Evolutionary conservation across 345 rosid genomes (phyloP).

Genomic region (Eucalyptus rudis): DNA sequence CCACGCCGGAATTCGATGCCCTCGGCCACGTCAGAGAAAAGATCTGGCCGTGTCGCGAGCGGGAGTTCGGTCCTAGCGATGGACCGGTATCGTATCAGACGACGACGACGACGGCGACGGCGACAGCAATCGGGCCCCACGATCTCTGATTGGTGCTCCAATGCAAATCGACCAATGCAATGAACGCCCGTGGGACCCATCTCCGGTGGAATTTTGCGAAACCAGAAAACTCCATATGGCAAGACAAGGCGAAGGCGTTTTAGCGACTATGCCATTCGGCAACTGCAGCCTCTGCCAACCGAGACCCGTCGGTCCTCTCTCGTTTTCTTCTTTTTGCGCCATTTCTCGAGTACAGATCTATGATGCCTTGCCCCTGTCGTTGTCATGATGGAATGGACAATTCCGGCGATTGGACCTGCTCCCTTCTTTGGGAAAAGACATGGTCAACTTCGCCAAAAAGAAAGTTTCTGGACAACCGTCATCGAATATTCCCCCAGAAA

Average conservation of each 20-base stretch:
- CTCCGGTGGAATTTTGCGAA: fast-evolving
- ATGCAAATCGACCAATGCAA: background rate
- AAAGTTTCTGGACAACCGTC: background rate
- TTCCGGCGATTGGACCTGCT: background rate
- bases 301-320: background rate
- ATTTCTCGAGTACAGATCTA: background rate
- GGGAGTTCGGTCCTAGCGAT: background rate
- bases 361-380: background rate
- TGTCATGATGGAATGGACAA: background rate
- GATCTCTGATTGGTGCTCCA: background rate
- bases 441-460: background rate
- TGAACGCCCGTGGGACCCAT: background rate
- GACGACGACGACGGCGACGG: background rate
- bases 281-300: background rate
- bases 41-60: background rate
- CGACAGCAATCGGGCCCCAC: background rate
- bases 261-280: background rate
- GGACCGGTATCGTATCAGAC: background rate
- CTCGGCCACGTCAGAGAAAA: background rate
- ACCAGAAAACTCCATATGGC: background rate
- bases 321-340: background rate
- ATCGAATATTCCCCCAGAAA: background rate
- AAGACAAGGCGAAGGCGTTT: background rate
- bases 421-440: background rate
- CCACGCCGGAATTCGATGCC: background rate